phyloP scores from a whole-genome alignment of 169 alveolate genomes.

The Plasmodium gonderi region DNA sequence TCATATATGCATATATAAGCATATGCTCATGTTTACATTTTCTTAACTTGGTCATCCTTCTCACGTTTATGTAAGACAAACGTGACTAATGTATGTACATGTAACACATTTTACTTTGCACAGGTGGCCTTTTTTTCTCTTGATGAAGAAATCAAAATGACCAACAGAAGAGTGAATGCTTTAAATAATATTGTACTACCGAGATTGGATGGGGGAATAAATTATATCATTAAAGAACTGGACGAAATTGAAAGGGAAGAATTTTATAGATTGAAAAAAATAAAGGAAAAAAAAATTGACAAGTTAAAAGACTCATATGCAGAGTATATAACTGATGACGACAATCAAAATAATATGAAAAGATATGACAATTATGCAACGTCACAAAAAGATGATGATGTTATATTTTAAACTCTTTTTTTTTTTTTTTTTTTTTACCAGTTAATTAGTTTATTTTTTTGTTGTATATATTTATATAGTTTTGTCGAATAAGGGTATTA shows the following conservation, averaged over 20 bases:
- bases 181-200: slow-evolving; percentile 96
- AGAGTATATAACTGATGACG: slow-evolving; percentile 30
- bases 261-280: slow-evolving; percentile 83
- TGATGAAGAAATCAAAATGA: slow-evolving; percentile 96
- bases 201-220: slow-evolving; percentile 89
- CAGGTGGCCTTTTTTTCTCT: slow-evolving; percentile 93
- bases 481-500: not conserved
- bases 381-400: slow-evolving; percentile 69
- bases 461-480: not conserved
- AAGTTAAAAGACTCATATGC: slow-evolving; percentile 25
- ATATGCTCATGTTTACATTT: not conserved
- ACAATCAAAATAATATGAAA: slow-evolving; percentile 6
- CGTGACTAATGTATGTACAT: not conserved
- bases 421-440: not conserved
- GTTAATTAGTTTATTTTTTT: not conserved
- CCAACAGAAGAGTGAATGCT: slow-evolving; percentile 97
- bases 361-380: slow-evolving; percentile 9
- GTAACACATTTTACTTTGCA: not conserved
- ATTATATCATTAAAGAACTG: slow-evolving; percentile 93
- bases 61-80: not conserved
- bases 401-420: slow-evolving; percentile 30
- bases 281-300: slow-evolving; percentile 71
- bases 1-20: too few species aligned
- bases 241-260: slow-evolving; percentile 97
- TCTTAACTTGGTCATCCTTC: not conserved